phyloP scores from a whole-genome alignment of 1,139 yeast genomes.

The Geotrichum citri-aurantii region DNA sequence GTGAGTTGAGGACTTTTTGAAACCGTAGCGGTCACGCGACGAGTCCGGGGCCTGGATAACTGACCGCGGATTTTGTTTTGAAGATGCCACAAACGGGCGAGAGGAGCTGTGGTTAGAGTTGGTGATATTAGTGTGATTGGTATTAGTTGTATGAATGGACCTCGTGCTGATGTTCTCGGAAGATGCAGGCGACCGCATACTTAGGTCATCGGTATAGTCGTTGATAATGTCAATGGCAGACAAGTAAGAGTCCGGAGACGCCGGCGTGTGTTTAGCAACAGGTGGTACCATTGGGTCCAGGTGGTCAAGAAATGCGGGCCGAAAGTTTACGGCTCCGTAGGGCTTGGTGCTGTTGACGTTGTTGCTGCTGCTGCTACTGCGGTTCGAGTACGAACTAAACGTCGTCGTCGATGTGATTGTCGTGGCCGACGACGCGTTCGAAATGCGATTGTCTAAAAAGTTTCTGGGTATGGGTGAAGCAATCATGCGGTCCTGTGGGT shows the following conservation, averaged over 20 bases:
- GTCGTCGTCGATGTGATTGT: conserved; percentile 9
- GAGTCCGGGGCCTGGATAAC: conserved; percentile 5
- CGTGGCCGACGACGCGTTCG: conserved; percentile 15
- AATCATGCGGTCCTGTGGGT: background rate
- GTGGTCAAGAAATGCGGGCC: background rate
- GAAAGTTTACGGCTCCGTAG: background rate
- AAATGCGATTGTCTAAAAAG: conserved; percentile 8
- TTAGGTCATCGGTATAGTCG: conserved; percentile 13
- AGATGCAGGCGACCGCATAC: background rate
- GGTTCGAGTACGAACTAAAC: conserved; percentile 8
- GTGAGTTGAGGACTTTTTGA: conserved; percentile 56
- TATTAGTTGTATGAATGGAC: background rate
- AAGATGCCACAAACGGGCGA: background rate
- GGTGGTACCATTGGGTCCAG: background rate
- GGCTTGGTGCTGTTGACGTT: background rate
- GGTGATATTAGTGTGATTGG: background rate
- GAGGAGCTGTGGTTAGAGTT: background rate
- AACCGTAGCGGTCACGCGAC: conserved; percentile 72
- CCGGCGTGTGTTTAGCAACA: background rate
- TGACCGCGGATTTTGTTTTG: conserved; percentile 3
- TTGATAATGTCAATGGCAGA: conserved; percentile 16
- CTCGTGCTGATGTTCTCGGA: background rate
- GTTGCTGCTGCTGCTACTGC: conserved; percentile 14
- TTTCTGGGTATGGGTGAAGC: conserved; percentile 4
- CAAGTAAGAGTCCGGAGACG: background rate